Conservation (phyloP, 805 yeast species). For the Cyberlindnera nakhonratchasimensis region DNA sequence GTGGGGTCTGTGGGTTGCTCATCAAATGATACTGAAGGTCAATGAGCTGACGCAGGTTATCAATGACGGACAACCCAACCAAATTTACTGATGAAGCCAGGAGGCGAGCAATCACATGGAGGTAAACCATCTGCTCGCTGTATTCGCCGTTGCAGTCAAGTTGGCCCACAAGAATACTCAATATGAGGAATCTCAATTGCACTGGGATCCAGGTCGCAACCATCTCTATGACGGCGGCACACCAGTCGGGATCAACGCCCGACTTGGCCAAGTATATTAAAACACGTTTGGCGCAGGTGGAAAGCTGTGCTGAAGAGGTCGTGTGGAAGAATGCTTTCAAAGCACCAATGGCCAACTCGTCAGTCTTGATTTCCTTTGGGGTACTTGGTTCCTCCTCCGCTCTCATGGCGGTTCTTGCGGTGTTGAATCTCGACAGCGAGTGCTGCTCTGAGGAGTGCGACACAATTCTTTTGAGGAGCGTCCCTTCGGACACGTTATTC, state of each 20-base stretch:
- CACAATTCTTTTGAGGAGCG: constrained; percentile 17
- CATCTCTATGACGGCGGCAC: constrained; percentile 52
- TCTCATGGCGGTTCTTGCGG: constrained; percentile 11
- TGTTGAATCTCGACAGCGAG: constrained; percentile 24
- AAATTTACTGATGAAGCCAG: constrained; percentile 77
- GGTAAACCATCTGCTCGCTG: constrained; percentile 30
- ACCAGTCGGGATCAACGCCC: constrained; percentile 43
- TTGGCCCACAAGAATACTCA: constrained; percentile 44
- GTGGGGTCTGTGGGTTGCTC: constrained; percentile 21
- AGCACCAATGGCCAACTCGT: constrained; percentile 36
- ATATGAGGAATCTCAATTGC: constrained; percentile 65
- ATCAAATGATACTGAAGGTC: constrained; percentile 40
- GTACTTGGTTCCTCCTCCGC: constrained; percentile 9
- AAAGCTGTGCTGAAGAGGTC: constrained; percentile 55
- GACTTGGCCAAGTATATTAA: constrained; percentile 40
- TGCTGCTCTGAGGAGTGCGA: constrained; percentile 26
- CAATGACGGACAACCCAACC: constrained; percentile 84
- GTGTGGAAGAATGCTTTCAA: constrained; percentile 64
- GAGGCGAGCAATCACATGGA: constrained; percentile 50
- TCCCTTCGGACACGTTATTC: constrained; percentile 24
- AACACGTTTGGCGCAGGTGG: constrained; percentile 51
- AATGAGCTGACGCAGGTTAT: constrained; percentile 60
- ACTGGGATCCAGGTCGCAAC: constrained; percentile 79
- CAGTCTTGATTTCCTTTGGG: constrained; percentile 23
- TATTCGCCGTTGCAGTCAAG: constrained; percentile 23